These are phyloP conservation scores for Pythium brassicae DNA, from an alignment of 352 stramenopile genomes.

Conservation along the genomic window DNA sequence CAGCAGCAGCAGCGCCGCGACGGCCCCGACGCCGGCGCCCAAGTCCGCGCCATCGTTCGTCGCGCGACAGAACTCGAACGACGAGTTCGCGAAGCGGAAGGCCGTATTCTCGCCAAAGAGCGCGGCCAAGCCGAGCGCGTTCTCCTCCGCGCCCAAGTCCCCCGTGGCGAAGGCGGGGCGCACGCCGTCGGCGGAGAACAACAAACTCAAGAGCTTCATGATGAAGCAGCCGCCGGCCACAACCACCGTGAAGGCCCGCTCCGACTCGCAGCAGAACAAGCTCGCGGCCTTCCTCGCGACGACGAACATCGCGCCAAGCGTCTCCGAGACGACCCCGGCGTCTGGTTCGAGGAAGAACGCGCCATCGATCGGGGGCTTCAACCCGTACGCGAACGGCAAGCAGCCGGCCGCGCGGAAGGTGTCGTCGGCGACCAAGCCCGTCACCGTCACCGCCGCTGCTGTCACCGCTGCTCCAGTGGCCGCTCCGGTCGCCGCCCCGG, in stretches of 20 bases:
- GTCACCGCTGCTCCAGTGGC: too few species aligned
- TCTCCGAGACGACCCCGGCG: conserved; percentile 12
- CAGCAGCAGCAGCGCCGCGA: conserved; percentile 16
- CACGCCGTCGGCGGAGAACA: conserved; percentile 22
- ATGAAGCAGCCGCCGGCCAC: conserved; percentile 51
- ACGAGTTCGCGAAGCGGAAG: conserved; percentile 59
- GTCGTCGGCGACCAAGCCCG: not conserved
- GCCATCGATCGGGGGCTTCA: conserved; percentile 29
- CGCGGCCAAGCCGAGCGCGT: conserved; percentile 10
- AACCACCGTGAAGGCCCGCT: conserved; percentile 34
- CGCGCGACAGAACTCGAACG: conserved; percentile 24
- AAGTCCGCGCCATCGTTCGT: conserved; percentile 20
- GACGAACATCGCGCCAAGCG: conserved; percentile 39
- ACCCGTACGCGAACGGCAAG: conserved; percentile 13
- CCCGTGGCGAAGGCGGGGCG: conserved; percentile 2
- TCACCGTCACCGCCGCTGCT: not conserved
- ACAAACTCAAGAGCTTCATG: conserved; percentile 80
- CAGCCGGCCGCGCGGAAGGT: conserved; percentile 3
- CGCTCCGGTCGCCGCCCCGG: conserved; percentile 3
- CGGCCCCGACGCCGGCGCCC: not conserved
- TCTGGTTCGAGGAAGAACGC: conserved; percentile 6
- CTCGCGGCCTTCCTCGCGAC: conserved; percentile 71
- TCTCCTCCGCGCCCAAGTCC: conserved; percentile 16
- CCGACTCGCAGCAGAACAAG: conserved; percentile 63
- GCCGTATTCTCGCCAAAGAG: conserved; percentile 51